Conservation (phyloP, 140 eudicot genomes). For the Eryngium alpinum region DNA sequence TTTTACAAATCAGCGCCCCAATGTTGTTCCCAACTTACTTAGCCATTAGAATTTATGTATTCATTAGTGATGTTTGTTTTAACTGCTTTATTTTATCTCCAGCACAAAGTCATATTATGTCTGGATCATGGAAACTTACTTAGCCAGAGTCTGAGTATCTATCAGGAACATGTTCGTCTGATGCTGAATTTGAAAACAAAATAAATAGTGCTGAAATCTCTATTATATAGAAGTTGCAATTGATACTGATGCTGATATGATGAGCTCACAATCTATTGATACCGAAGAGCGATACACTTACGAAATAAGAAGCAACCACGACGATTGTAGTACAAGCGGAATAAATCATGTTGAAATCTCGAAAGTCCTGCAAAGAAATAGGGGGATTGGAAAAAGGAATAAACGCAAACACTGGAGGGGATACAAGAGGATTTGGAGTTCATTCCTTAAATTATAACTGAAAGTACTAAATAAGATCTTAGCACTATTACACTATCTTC, state of each 20-base stretch:
- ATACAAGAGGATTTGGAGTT: constrained; percentile 47
- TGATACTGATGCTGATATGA: constrained; percentile 34
- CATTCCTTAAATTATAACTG: constrained; percentile 25
- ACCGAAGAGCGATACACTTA: constrained; percentile 55
- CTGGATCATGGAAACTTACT: constrained; percentile 28
- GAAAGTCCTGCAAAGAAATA: constrained; percentile 46
- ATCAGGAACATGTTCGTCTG: constrained; percentile 46
- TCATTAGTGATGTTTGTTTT: neutral
- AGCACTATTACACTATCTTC: constrained; percentile 15
- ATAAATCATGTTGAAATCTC: constrained; percentile 38
- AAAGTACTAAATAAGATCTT: constrained; percentile 32
- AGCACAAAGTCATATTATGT: constrained; percentile 27
- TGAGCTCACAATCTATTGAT: constrained; percentile 40
- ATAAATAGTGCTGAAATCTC: constrained; percentile 44
- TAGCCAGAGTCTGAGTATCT: constrained; percentile 39
- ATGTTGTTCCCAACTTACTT: no score
- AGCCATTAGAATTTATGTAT: no score
- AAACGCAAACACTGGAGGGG: constrained; percentile 93
- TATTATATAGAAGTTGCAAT: constrained; percentile 34
- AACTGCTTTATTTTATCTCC: constrained; percentile 8
- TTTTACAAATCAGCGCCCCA: no score
- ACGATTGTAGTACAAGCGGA: constrained; percentile 90
- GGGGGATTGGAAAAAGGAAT: constrained; percentile 51
- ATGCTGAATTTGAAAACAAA: constrained; percentile 30
- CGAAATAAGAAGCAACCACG: constrained; percentile 44